These are phyloP conservation scores for Botrytis galanthina DNA, from an alignment of 2,329 filamentous ascomycete species.

Conservation along the genomic window DNA sequence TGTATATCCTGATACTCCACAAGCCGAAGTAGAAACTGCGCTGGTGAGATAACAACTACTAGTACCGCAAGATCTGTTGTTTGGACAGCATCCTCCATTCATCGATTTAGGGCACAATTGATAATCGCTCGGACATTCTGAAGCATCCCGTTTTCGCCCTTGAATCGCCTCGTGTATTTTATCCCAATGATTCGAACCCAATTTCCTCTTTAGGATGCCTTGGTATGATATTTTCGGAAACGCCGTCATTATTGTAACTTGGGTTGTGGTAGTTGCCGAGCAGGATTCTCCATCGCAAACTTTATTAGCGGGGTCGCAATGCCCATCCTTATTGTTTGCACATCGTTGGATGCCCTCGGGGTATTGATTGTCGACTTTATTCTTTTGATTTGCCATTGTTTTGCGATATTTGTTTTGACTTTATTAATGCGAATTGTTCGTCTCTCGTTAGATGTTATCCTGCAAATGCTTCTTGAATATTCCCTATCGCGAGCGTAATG, in stretches of 20 bases:
- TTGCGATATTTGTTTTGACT: neutral
- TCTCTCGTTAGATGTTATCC: neutral
- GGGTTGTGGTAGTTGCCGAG: constrained; percentile 14
- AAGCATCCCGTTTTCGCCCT: constrained; percentile 33
- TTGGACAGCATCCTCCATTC: constrained; percentile 41
- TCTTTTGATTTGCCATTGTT: neutral
- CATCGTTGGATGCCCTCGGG: neutral
- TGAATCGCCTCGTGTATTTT: constrained; percentile 34
- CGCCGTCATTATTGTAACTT: constrained; percentile 21
- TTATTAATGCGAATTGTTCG: neutral
- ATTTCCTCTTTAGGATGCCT: constrained; percentile 29
- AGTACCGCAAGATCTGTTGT: constrained; percentile 48
- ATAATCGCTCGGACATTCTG: constrained; percentile 32
- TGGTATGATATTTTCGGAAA: constrained; percentile 32
- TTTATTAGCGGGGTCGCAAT: constrained; percentile 5
- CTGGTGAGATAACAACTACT: constrained; percentile 43
- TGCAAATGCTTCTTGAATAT: neutral
- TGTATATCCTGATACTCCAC: constrained; percentile 31
- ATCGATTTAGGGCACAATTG: constrained; percentile 34
- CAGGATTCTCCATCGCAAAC: constrained; percentile 7
- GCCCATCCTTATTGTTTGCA: neutral
- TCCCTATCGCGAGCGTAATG: constrained; percentile 4
- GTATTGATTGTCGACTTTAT: neutral
- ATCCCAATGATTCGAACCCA: constrained; percentile 35
- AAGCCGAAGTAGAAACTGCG: constrained; percentile 29